Evolutionary conservation across 768 basidiomycete species (phyloP).

Genomic region (Ephemerocybe angulata): DNA sequence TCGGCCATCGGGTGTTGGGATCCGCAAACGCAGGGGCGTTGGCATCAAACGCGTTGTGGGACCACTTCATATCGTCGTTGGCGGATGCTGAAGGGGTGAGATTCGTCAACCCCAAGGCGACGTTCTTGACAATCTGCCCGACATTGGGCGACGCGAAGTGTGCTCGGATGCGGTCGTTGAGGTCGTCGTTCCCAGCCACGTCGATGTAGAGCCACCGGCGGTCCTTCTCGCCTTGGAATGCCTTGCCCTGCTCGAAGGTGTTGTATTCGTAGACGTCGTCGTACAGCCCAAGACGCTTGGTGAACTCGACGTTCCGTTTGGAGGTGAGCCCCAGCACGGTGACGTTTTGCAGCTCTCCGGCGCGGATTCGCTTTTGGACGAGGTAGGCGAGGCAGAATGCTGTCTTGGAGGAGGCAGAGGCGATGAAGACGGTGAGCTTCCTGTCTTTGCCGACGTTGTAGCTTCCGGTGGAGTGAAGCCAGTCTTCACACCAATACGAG

Average conservation of each 20-base stretch:
- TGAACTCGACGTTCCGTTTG: conserved; percentile 50
- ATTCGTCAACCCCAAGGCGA: conserved; percentile 56
- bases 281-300: conserved; percentile 50
- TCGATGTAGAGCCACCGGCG: conserved; percentile 59
- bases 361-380: conserved; percentile 42
- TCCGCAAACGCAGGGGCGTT: conserved; percentile 4
- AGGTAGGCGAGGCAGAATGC: conserved; percentile 67
- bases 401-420: conserved; percentile 71
- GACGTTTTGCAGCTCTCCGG: conserved; percentile 25
- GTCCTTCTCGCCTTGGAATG: conserved; percentile 25
- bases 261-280: conserved; percentile 55
- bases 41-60: conserved; percentile 31
- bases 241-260: conserved; percentile 30
- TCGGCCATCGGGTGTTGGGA: conserved; percentile 26
- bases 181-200: conserved; percentile 51
- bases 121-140: conserved; percentile 34
- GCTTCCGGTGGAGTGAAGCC: conserved; percentile 43
- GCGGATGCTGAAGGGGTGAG: conserved; percentile 42
- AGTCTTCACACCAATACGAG: conserved; percentile 73
- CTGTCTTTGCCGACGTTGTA: conserved; percentile 47
- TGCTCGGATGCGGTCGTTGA: conserved; percentile 43
- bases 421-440: conserved; percentile 43
- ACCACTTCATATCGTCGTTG: conserved; percentile 34
- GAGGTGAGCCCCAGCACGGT: conserved; percentile 62
- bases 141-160: conserved; percentile 39